Percentiles rank a stretch among this genome's conserved stretches.
Evolutionary conservation across 345 rosid genomes (phyloP).

Genomic region (Turnera subulata): DNA sequence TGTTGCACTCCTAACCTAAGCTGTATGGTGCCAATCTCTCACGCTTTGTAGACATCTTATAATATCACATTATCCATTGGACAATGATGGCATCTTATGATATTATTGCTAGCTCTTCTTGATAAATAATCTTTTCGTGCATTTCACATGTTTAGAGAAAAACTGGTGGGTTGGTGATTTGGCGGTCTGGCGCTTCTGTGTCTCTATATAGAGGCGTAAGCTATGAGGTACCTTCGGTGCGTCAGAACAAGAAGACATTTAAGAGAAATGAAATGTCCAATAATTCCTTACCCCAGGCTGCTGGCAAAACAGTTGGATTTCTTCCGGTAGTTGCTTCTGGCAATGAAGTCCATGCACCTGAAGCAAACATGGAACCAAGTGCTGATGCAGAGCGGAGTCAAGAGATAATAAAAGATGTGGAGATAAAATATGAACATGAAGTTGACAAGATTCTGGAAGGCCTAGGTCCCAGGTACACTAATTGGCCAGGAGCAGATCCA

Average conservation of each 20-base stretch:
- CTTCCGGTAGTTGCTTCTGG: conserved; percentile 13
- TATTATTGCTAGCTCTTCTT: neutral
- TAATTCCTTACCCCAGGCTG: conserved; percentile 21
- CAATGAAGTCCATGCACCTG: conserved; percentile 29
- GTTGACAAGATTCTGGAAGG: conserved; percentile 66
- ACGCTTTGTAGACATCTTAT: no score
- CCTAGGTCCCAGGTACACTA: conserved; percentile 84
- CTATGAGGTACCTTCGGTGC: conserved; percentile 48
- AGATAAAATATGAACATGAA: conserved; percentile 71
- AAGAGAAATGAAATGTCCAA: conserved; percentile 39
- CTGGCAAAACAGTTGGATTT: conserved; percentile 24
- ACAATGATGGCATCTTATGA: neutral
- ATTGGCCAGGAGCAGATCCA: conserved; percentile 84
- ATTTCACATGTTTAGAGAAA: conserved; percentile 52
- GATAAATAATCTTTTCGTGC: neutral
- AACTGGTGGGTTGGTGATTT: conserved; percentile 94
- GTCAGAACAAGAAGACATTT: conserved; percentile 39
- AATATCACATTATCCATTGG: neutral
- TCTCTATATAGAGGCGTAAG: conserved; percentile 70
- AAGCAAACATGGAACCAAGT: conserved; percentile 19
- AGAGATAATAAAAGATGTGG: conserved; percentile 26
- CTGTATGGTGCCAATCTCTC: no score
- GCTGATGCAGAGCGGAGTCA: conserved; percentile 20
- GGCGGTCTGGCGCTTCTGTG: conserved; percentile 89
- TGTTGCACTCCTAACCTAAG: neutral